Conservation (phyloP, 495 filamentous ascomycete species). For the Xylaria longipes region DNA sequence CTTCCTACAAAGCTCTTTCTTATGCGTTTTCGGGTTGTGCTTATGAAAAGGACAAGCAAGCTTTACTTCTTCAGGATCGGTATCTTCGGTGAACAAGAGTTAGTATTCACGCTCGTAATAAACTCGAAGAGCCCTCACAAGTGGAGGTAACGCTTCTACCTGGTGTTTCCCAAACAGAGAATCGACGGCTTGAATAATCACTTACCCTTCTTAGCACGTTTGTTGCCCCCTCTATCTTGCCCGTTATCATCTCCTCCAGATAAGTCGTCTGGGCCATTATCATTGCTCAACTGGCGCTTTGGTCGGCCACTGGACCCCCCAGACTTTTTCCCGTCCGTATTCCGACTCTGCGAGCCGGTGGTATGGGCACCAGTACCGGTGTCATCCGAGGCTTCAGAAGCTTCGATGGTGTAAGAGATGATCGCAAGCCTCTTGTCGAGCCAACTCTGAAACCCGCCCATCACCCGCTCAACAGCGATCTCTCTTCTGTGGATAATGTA, state of each 20-base stretch:
- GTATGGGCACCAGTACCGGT: slow-evolving; percentile 25
- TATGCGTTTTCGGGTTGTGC: slow-evolving; percentile 45
- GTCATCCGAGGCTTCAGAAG: slow-evolving; percentile 36
- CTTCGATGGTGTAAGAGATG: slow-evolving; percentile 40
- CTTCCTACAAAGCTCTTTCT: slow-evolving; percentile 46
- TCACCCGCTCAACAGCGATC: slow-evolving; percentile 35
- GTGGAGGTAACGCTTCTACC: neutral
- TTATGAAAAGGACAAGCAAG: slow-evolving; percentile 54
- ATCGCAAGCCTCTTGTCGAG: slow-evolving; percentile 39
- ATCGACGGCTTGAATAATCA: neutral
- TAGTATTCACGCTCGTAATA: neutral
- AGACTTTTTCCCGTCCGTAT: slow-evolving; percentile 29
- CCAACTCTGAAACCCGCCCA: slow-evolving; percentile 36
- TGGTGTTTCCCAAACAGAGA: neutral
- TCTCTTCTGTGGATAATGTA: slow-evolving; percentile 37
- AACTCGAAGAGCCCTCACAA: neutral
- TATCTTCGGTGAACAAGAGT: slow-evolving; percentile 16
- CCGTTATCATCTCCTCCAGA: slow-evolving; percentile 36
- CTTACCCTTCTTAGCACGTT: slow-evolving; percentile 36
- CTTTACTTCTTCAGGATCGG: slow-evolving; percentile 30
- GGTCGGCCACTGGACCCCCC: slow-evolving; percentile 30
- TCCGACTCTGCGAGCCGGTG: slow-evolving; percentile 28
- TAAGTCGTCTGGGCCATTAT: slow-evolving; percentile 33
- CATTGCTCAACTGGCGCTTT: slow-evolving; percentile 34
- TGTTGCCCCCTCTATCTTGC: slow-evolving; percentile 35